Conservation (phyloP, 1,139 yeast species). For the Suhomyces coccinellae region DNA sequence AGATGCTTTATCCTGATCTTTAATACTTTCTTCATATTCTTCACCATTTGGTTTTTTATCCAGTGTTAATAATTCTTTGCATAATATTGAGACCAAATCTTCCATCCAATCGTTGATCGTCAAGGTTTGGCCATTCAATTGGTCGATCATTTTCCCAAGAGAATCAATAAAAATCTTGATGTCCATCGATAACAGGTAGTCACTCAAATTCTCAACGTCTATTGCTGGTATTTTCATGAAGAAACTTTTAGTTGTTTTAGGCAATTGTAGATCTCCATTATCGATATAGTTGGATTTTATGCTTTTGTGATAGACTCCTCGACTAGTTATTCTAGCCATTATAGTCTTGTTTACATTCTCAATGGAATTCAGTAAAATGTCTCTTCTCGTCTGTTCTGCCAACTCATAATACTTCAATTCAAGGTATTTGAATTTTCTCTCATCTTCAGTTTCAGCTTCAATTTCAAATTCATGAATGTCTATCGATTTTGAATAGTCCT, state of each 20-base stretch:
- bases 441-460: conserved; percentile 14
- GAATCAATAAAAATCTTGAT: conserved; percentile 23
- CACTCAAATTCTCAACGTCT: conserved; percentile 18
- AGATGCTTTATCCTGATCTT: conserved; percentile 70
- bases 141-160: conserved; percentile 26
- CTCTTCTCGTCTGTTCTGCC: conserved; percentile 65
- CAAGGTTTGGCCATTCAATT: conserved; percentile 58
- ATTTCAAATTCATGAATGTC: conserved; percentile 7
- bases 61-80: conserved; percentile 45
- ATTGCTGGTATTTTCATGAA: conserved; percentile 35
- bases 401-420: conserved; percentile 51
- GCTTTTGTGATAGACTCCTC: conserved; percentile 22
- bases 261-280: conserved; percentile 32
- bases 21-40: conserved; percentile 73
- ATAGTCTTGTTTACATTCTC: conserved; percentile 32
- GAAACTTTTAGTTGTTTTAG: conserved; percentile 38
- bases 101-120: conserved; percentile 57
- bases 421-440: conserved; percentile 20
- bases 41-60: conserved; percentile 65
- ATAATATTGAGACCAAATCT: conserved; percentile 46
- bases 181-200: conserved; percentile 24
- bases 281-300: conserved; percentile 22
- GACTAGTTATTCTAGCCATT: conserved; percentile 24
- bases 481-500: conserved; percentile 13
- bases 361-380: conserved; percentile 49